Evolutionary conservation across 345 rosid species (phyloP).

Genomic region (Salix suchowensis): DNA sequence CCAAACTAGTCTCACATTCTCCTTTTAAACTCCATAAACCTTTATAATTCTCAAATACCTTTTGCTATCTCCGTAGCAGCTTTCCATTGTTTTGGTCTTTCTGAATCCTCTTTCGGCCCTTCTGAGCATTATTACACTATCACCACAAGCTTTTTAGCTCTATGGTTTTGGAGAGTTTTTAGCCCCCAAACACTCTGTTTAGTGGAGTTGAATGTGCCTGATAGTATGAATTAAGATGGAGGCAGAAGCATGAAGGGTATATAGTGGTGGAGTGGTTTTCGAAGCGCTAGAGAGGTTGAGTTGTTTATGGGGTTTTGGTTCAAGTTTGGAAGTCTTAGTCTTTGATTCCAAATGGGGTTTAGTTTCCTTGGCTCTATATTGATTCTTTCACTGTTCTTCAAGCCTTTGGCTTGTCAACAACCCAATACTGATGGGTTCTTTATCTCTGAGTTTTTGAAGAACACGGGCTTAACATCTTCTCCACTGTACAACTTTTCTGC

Average conservation of each 20-base stretch:
- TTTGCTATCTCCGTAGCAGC: conserved; percentile 1
- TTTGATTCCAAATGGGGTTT: conserved; percentile 51
- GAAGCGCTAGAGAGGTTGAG: conserved; percentile 11
- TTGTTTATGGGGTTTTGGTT: conserved; percentile 9
- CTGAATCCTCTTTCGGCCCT: background rate
- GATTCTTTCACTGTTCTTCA: conserved; percentile 54
- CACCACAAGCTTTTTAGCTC: background rate
- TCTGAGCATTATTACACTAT: conserved; percentile 15
- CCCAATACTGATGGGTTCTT: conserved; percentile 85
- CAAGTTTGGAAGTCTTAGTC: conserved; percentile 13
- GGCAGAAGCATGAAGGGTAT: background rate
- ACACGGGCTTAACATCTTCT: conserved; percentile 48
- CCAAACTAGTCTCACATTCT: conserved; percentile 26
- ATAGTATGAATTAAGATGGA: conserved; percentile 4
- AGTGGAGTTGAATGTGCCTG: conserved; percentile 10
- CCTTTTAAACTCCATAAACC: conserved; percentile 3
- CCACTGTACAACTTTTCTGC: conserved; percentile 44
- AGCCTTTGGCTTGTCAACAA: conserved; percentile 51
- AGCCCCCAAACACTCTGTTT: background rate
- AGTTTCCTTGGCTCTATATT: conserved; percentile 43
- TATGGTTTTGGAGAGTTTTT: background rate
- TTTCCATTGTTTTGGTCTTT: background rate
- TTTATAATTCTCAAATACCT: conserved; percentile 2
- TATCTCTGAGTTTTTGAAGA: conserved; percentile 62
- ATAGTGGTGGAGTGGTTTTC: background rate